These are phyloP conservation scores for Bolboschoenus planiculmis DNA, from an alignment of 176 grass and related monocot species.

Conservation along the genomic window DNA sequence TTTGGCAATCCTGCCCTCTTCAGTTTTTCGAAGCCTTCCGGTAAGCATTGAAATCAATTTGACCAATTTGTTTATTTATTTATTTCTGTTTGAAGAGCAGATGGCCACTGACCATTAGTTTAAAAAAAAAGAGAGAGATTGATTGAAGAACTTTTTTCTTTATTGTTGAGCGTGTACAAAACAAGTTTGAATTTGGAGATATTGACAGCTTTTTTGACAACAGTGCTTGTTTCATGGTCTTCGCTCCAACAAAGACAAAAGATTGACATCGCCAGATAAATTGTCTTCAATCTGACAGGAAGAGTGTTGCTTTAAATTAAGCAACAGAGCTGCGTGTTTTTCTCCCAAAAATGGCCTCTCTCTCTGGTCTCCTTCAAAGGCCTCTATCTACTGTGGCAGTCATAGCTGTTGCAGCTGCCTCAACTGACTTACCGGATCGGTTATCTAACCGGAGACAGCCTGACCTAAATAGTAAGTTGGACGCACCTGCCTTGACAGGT, in stretches of 20 bases:
- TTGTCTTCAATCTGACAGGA: not conserved
- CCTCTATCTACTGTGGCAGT: slow-evolving; percentile 73
- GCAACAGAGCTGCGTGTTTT: not conserved
- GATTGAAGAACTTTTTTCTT: slow-evolving; percentile 19
- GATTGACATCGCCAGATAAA: not conserved
- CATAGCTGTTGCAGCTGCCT: slow-evolving; percentile 51
- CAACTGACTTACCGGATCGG: slow-evolving; percentile 47
- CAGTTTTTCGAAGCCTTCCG: not conserved
- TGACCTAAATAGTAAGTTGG: not conserved
- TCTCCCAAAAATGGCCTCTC: slow-evolving; percentile 46
- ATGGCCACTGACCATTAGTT: too few relatives aligned
- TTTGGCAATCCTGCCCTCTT: slow-evolving; percentile 36
- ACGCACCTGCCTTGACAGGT: slow-evolving; percentile 16
- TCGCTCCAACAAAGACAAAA: not conserved
- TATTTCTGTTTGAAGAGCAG: not conserved
- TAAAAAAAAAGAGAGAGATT: too few relatives aligned
- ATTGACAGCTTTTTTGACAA: slow-evolving; percentile 5
- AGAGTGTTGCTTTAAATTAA: not conserved
- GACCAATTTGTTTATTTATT: not conserved
- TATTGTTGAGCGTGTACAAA: not conserved
- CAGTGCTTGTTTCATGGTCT: slow-evolving; percentile 9
- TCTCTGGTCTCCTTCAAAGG: slow-evolving; percentile 50
- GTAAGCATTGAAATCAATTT: slow-evolving; percentile 7
- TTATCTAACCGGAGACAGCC: slow-evolving; percentile 33
- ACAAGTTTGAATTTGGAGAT: slow-evolving; percentile 3